Percentiles rank a stretch among this genome's conserved stretches.
These are phyloP conservation scores for Spatholobus suberectus DNA, from an alignment of 306 rosid genomes.

Conservation along the genomic window DNA sequence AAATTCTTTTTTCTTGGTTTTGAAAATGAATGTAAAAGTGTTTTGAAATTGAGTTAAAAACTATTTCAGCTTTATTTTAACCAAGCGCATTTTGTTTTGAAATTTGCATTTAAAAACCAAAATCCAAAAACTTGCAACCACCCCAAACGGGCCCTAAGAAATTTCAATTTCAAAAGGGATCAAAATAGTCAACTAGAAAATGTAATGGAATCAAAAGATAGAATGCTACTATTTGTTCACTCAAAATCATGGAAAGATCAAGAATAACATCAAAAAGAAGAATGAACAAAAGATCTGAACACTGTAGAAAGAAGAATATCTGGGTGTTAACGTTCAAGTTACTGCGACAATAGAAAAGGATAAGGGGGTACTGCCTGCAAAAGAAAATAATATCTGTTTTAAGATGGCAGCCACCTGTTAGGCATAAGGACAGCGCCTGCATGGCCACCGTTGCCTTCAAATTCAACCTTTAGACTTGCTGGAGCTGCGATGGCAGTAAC, in stretches of 20 bases:
- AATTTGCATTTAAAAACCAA: too few species aligned
- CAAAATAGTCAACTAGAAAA: constrained; percentile 16
- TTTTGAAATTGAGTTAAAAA: too few species aligned
- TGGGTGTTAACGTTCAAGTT: constrained; percentile 5
- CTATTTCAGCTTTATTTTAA: too few species aligned
- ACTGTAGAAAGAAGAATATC: not conserved
- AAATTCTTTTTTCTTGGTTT: too few species aligned
- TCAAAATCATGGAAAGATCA: constrained; percentile 10
- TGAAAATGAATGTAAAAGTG: too few species aligned
- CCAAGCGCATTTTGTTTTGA: too few species aligned
- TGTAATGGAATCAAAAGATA: constrained; percentile 14
- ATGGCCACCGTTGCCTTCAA: constrained; percentile 97
- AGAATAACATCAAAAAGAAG: constrained; percentile 2
- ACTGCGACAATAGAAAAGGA: constrained; percentile 26
- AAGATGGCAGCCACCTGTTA: constrained; percentile 63
- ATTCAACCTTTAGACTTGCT: constrained; percentile 86
- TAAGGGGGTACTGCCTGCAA: constrained; percentile 3
- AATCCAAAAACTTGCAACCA: too few species aligned
- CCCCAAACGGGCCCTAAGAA: too few species aligned
- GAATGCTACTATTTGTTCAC: constrained; percentile 15
- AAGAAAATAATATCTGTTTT: not conserved
- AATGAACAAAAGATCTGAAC: constrained; percentile 18
- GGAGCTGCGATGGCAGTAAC: constrained; percentile 98
- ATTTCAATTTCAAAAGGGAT: constrained; percentile 28
- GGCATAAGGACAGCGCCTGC: constrained; percentile 97